phyloP scores from a whole-genome alignment of 495 filamentous ascomycete genomes.

The Neurospora sp. region DNA sequence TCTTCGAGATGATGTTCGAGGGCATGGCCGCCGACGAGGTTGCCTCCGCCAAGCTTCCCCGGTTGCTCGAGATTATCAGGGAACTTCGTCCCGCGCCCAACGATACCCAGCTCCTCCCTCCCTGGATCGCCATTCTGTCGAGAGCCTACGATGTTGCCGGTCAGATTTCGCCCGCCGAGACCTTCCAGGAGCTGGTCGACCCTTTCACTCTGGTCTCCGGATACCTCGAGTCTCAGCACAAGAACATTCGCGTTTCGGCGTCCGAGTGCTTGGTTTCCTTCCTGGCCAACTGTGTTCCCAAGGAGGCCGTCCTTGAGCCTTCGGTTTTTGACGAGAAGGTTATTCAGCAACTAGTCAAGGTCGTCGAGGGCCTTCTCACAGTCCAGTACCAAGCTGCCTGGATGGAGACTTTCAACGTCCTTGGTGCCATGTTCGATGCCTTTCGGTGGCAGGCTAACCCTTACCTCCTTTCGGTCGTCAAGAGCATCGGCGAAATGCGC shows the following conservation, averaged over 20 bases:
- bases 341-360: slow-evolving; percentile 61
- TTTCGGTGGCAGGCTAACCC: slow-evolving; percentile 74
- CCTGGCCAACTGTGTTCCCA: slow-evolving; percentile 75
- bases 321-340: slow-evolving; percentile 82
- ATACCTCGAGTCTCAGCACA: slow-evolving; percentile 76
- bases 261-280: slow-evolving; percentile 93
- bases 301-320: slow-evolving; percentile 68
- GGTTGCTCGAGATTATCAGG: slow-evolving; percentile 72
- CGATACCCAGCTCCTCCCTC: slow-evolving; percentile 84
- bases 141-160: slow-evolving; percentile 89
- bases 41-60: slow-evolving; percentile 78
- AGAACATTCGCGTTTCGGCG: slow-evolving; percentile 86
- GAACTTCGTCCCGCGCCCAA: slow-evolving; percentile 82
- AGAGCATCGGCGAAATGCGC: slow-evolving; percentile 75
- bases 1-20: slow-evolving; percentile 92
- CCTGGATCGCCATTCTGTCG: slow-evolving; percentile 92
- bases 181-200: slow-evolving; percentile 76
- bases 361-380: slow-evolving; percentile 60
- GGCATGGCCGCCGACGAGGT: slow-evolving; percentile 72
- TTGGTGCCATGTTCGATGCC: slow-evolving; percentile 78
- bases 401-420: slow-evolving; percentile 88
- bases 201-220: slow-evolving; percentile 65
- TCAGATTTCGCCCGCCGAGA: slow-evolving; percentile 74
- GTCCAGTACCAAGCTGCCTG: slow-evolving; percentile 90
- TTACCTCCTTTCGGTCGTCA: slow-evolving; percentile 61